These are phyloP conservation scores for Neospermospora avenae DNA, from an alignment of 2,329 filamentous ascomycete genomes.

Conservation along the genomic window DNA sequence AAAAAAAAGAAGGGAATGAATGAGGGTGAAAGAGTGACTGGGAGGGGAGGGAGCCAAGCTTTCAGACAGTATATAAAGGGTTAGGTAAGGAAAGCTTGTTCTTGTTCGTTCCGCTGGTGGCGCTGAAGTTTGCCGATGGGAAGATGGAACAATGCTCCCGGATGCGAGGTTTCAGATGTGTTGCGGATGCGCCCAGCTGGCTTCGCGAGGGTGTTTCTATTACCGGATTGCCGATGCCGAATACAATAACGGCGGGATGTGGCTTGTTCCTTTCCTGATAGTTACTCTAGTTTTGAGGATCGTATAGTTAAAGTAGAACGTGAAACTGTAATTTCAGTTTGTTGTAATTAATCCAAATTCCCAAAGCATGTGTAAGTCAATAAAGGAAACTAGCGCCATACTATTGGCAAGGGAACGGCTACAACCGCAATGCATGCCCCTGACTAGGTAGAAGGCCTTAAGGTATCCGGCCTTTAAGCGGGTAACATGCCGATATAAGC, in stretches of 20 bases:
- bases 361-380: neutral
- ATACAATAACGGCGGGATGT: neutral
- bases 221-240: neutral
- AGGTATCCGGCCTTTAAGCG: neutral
- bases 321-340: neutral
- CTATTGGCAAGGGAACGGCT: constrained; percentile 6
- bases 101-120: constrained; percentile 8
- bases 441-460: neutral
- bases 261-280: neutral
- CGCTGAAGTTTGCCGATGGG: constrained; percentile 7
- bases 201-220: constrained; percentile 1
- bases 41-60: constrained; percentile 14
- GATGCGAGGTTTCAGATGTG: constrained; percentile 22
- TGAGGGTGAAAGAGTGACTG: neutral
- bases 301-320: neutral
- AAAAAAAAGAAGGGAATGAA: neutral
- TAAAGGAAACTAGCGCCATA: neutral
- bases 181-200: neutral
- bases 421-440: neutral
- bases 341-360: neutral
- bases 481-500: neutral
- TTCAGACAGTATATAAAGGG: constrained; percentile 8
- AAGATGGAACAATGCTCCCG: constrained; percentile 18
- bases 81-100: constrained; percentile 8
- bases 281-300: neutral